Base-by-base conservation (phyloP, 2,329 filamentous ascomycete species). In the Penicillium sp. region DNA sequence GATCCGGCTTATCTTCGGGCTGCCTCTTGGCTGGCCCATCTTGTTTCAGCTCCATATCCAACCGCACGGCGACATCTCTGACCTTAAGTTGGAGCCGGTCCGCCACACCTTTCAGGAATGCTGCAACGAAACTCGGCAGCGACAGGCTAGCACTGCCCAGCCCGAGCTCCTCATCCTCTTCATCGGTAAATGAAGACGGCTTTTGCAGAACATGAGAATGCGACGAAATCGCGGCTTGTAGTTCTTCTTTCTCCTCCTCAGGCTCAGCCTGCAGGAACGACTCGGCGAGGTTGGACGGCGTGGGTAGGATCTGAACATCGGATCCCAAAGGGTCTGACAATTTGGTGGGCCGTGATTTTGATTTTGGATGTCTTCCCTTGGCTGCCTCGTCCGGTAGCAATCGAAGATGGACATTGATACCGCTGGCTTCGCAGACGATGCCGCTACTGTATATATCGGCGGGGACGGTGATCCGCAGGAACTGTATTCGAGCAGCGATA, bases 371-470 rank as follows among this genome's bases (percentile, higher is more conserved):
- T 58, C 65, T 64, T 50, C 43, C 60, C 55, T 56, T 60, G 62
- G 58, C 50, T 62, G 65, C 42, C 58, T 67, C 59, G 62, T 69
- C 72, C 67, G 53, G 72, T 62, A 60, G 74, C 29, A 89, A 75
- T 58, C 77, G 78, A 23, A 88, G 64, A 52, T 83, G 80, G 28
- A 95, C 79, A 57, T 91, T 81, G 53, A 96, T 82, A 18, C 89
- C 90, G 59, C 92, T 83, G 20, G 92, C 79, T 64, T 95, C 88
- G 61, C 92, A 82, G 27, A 81, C 77, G 65, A 97, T 95, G 25
- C 89, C 85, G 59, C 86, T 91, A 46, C 83, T 86, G 68, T 91
- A 90, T 57, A 96, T 85, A 69, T 96, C 89, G 66, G 93, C 85
- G 10, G 92, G 89, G 44, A 97, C 80, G 6, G 87, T 95, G 46